A percentile compares a stretch with the other conserved stretches of the same genome.
phyloP scores from a whole-genome alignment of 345 rosid genomes.

The Eucalyptus guilfoylei region DNA sequence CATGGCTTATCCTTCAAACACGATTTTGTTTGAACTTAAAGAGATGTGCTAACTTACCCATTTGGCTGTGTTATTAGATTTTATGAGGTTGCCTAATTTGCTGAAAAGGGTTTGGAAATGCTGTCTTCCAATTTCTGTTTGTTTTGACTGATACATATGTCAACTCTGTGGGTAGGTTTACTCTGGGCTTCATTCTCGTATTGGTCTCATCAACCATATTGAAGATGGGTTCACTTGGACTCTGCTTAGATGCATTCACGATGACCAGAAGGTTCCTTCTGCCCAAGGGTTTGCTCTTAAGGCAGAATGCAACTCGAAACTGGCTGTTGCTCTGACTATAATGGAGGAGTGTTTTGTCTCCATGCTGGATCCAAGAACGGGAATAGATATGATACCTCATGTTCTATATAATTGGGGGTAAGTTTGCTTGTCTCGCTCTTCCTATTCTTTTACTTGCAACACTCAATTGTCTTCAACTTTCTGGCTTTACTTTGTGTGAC shows the following conservation, averaged over 20 bases:
- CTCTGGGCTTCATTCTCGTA: constrained; percentile 57
- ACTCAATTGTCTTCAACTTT: background rate
- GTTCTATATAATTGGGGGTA: constrained; percentile 87
- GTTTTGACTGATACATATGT: background rate
- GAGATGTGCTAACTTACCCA: background rate
- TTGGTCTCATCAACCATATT: constrained; percentile 46
- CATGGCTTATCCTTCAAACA: background rate
- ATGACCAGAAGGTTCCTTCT: constrained; percentile 69
- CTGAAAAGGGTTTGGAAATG: background rate
- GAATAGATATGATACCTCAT: constrained; percentile 90
- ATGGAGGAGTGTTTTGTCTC: constrained; percentile 95
- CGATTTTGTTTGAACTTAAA: background rate
- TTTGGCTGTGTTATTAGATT: background rate
- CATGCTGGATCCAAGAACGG: constrained; percentile 93
- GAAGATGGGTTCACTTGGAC: constrained; percentile 69
- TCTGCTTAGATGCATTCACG: constrained; percentile 72
- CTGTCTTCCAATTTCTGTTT: background rate
- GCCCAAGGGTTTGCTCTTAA: constrained; percentile 62
- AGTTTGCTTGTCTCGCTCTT: background rate
- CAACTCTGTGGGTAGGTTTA: constrained; percentile 30
- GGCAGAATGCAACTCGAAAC: constrained; percentile 91
- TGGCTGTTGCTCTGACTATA: constrained; percentile 81
- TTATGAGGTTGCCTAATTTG: background rate
- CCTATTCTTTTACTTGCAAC: background rate
- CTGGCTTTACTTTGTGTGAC: background rate